phyloP scores from a whole-genome alignment of 345 rosid genomes.

The Eucalyptus polyanthemos region DNA sequence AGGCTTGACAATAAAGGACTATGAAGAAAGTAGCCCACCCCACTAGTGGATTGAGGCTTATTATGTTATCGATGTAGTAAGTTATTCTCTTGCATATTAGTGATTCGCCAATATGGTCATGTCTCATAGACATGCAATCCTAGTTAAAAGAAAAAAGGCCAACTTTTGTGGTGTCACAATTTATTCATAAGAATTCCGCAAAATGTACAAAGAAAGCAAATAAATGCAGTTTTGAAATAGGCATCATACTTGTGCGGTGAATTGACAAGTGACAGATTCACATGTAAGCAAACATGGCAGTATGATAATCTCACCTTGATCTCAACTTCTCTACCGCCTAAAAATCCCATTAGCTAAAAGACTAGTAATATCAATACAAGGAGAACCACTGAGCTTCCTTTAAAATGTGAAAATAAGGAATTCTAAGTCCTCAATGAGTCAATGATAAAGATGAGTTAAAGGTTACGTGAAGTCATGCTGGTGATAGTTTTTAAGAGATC shows the following conservation, averaged over 20 bases:
- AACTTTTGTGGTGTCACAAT: background rate
- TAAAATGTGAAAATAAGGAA: background rate
- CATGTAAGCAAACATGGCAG: background rate
- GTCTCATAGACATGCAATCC: background rate
- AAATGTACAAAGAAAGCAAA: background rate
- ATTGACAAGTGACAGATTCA: too few relatives aligned
- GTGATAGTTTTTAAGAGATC: background rate
- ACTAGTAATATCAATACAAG: constrained; percentile 18
- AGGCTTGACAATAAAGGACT: background rate
- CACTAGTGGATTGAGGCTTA: background rate
- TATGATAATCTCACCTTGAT: constrained; percentile 25
- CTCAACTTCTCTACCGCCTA: constrained; percentile 39
- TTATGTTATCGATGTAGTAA: background rate
- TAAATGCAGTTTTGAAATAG: too few relatives aligned
- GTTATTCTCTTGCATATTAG: background rate
- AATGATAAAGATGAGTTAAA: background rate
- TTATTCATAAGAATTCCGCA: background rate
- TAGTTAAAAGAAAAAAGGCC: background rate
- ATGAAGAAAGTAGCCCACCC: background rate
- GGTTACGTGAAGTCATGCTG: background rate
- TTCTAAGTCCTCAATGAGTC: background rate
- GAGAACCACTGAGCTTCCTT: constrained; percentile 9
- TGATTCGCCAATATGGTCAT: background rate
- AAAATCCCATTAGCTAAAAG: constrained; percentile 34
- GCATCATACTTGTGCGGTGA: background rate